Percentiles rank a stretch among this genome's conserved stretches.
Conservation (phyloP, 179 eudicot genomes). For the Beta corolliflora region DNA sequence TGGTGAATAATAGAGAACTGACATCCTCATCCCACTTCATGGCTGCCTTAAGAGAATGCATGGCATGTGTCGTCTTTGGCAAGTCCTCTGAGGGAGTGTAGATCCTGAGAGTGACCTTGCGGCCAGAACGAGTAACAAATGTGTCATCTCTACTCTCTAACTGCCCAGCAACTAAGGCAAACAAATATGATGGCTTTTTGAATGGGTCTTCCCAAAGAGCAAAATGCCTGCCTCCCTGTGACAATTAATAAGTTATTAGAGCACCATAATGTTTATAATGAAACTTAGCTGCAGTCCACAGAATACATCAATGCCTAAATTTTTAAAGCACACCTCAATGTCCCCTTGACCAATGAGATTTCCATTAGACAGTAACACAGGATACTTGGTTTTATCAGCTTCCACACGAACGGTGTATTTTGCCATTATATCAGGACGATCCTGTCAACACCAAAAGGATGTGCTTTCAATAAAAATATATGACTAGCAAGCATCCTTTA, state of each 20-base stretch:
- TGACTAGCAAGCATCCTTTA: not conserved
- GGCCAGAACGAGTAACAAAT: conserved; percentile 84
- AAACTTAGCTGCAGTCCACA: not conserved
- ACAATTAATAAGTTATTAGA: conserved; percentile 81
- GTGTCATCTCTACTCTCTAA: conserved; percentile 89
- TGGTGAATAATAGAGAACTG: conserved; percentile 39
- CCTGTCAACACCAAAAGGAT: conserved; percentile 43
- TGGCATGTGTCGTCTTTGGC: conserved; percentile 93
- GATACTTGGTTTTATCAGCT: conserved; percentile 89
- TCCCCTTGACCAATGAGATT: conserved; percentile 93
- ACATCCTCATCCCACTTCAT: conserved; percentile 99
- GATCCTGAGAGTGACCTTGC: conserved; percentile 80
- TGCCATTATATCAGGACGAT: conserved; percentile 99
- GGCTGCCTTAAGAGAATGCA: conserved; percentile 98
- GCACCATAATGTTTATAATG: conserved; percentile 34
- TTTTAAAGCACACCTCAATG: conserved; percentile 59
- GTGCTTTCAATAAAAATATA: conserved; percentile 7
- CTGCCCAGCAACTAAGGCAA: conserved; percentile 95
- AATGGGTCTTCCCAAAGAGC: conserved; percentile 96
- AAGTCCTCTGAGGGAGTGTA: conserved; percentile 89
- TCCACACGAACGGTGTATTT: conserved; percentile 91
- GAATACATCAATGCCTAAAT: not conserved
- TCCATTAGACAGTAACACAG: conserved; percentile 89
- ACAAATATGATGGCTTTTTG: conserved; percentile 95
- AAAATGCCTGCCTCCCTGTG: conserved; percentile 86